phyloP scores from a whole-genome alignment of 768 basidiomycete genomes.

The Leccinum imitatum region DNA sequence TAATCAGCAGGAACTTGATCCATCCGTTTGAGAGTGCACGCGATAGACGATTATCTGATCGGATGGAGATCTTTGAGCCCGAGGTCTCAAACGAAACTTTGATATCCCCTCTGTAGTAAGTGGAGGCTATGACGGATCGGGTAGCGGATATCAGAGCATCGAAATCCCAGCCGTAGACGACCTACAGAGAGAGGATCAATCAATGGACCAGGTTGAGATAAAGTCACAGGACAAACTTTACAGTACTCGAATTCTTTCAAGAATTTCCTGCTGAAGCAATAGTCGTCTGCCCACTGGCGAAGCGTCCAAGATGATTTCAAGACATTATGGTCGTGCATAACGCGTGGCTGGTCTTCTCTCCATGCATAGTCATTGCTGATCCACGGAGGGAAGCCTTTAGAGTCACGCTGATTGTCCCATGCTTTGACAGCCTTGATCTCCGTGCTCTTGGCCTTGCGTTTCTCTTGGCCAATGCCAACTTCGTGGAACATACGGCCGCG shows the following conservation, averaged over 20 bases:
- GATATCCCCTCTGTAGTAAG: slow-evolving; percentile 37
- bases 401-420: slow-evolving; percentile 45
- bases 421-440: slow-evolving; percentile 45
- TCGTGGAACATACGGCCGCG: slow-evolving; percentile 63
- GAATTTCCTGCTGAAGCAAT: slow-evolving; percentile 65
- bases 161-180: slow-evolving; percentile 61
- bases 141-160: slow-evolving; percentile 41
- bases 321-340: slow-evolving; percentile 23
- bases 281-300: slow-evolving; percentile 81
- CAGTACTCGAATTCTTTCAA: slow-evolving; percentile 79
- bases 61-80: slow-evolving; percentile 55
- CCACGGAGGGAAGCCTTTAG: slow-evolving; percentile 57
- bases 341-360: slow-evolving; percentile 30
- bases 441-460: slow-evolving; percentile 40
- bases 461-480: slow-evolving; percentile 40
- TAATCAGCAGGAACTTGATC: slow-evolving; percentile 65
- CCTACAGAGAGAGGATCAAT: slow-evolving; percentile 35
- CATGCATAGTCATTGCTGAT: slow-evolving; percentile 34
- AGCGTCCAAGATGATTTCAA: slow-evolving; percentile 60
- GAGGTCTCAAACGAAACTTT: slow-evolving; percentile 50
- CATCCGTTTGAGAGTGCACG: slow-evolving; percentile 68
- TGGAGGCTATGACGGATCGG: slow-evolving; percentile 38
- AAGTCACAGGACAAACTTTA: slow-evolving; percentile 44
- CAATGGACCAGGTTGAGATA: neutral
- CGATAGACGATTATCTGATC: slow-evolving; percentile 66